Evolutionary conservation across 1,284 basidiomycete genomes (phyloP), one percentile per base, ranked within the genome.

Genomic region (Microbotryomycetes sp.): DNA sequence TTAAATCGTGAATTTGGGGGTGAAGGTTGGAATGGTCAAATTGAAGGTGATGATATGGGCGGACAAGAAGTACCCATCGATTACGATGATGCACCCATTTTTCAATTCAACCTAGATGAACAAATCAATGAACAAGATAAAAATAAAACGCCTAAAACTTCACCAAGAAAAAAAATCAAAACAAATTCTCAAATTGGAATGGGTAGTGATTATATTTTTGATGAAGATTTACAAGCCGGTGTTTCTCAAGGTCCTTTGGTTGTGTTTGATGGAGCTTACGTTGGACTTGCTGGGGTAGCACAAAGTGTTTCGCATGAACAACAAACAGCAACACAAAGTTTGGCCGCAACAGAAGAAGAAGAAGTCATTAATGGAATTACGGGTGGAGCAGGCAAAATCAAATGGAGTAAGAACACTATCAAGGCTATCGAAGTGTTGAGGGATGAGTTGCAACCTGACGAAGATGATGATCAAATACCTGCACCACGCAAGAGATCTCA

Each of bases 351-450:
- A 4, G 59, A 58, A n/a, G 66, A 68, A 46, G 59, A 59, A 14
- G 61, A 53, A 3, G 58, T 56, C 4, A 58, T 54, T 16, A 30
- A 25, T 4, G 50, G 26, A 29, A 52, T 28, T 42, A 50, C 49
- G 14, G 30, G 42, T 4, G 55, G 31, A 36, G 52, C 52, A 3
- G 42, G 29, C 42, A 47, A 47, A 30, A 46, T 22, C 42, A 47
- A 48, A 25, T 70, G 62, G 60, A 69, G 64, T 76, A 88, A 86
- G 79, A 93, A 92, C 72, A 97, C 93, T 0, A 81, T 89, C 49
- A 92, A 91, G 76, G 93, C 93, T 0, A 79, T 96, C 59, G 80
- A 82, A n/a, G 79, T 97, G 62, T 80, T 97, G 63, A 82, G 89
- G 57, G 81, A 81, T 66, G 88, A 92, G 73, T 76, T 96, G 49